A percentile compares a stretch with the other conserved stretches of the same genome.
These are phyloP conservation scores for Calonectria pteridis DNA, from an alignment of 2,329 filamentous ascomycete genomes.

Conservation along the genomic window DNA sequence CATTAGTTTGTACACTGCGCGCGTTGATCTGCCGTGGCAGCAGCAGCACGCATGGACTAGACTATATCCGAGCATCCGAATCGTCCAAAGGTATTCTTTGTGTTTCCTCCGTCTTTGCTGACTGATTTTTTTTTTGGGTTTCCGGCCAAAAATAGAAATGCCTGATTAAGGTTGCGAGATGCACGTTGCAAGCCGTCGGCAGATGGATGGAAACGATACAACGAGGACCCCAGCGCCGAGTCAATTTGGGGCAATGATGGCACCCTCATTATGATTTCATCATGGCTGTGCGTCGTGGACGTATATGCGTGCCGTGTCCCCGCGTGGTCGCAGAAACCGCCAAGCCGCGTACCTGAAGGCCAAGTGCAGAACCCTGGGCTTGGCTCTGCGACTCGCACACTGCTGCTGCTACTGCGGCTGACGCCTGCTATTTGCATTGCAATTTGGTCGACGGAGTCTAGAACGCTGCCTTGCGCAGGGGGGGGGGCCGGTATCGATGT, in stretches of 20 bases:
- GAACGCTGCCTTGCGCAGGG: not conserved
- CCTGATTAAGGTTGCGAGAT: not conserved
- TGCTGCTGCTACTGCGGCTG: not conserved
- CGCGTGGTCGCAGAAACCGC: not conserved
- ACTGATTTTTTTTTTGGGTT: not conserved
- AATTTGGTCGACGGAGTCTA: not conserved
- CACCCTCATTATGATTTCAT: not conserved
- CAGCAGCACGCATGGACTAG: not conserved
- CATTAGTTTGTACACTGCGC: not conserved
- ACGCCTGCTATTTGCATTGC: not conserved
- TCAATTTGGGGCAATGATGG: not conserved
- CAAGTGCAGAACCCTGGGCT: not conserved
- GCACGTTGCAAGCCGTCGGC: not conserved
- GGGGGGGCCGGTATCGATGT: not conserved
- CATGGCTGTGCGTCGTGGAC: not conserved
- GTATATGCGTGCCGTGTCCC: not conserved
- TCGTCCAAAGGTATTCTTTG: not conserved
- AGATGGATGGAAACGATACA: not conserved
- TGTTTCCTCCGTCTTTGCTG: not conserved
- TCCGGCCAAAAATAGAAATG: not conserved
- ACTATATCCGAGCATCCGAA: not conserved
- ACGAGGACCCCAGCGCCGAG: not conserved
- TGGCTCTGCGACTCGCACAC: not conserved
- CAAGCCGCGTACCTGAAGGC: conserved; percentile 12
- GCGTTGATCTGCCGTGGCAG: not conserved